Evolutionary conservation across 176 grass and related monocot species (phyloP).

Genomic region (Zizania latifolia): DNA sequence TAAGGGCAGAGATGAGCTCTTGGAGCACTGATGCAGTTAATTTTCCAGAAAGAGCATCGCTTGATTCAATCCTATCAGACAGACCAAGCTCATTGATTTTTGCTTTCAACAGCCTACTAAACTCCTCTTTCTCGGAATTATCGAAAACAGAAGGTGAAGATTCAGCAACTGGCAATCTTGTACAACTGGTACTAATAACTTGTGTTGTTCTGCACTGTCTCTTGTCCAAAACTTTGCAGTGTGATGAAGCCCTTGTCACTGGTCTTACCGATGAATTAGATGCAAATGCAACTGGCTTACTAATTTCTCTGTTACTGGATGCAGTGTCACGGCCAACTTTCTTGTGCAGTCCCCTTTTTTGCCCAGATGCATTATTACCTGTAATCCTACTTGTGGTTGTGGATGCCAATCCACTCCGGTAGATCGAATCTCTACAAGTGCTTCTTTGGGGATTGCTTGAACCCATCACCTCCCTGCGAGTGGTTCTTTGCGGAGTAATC

Average conservation of each 20-base stretch:
- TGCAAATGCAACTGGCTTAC: constrained; percentile 14
- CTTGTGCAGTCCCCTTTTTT: constrained; percentile 38
- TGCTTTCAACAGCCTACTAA: constrained; percentile 39
- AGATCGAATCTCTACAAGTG: background rate
- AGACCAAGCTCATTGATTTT: constrained; percentile 43
- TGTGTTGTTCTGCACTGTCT: background rate
- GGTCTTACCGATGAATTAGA: constrained; percentile 32
- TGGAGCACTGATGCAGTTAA: constrained; percentile 45
- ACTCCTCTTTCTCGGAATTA: constrained; percentile 35
- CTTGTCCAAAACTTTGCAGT: constrained; percentile 20
- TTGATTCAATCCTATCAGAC: constrained; percentile 31
- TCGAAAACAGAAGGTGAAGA: background rate
- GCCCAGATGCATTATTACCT: constrained; percentile 30
- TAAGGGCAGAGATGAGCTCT: constrained; percentile 55
- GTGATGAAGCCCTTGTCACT: background rate
- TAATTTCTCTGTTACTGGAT: background rate
- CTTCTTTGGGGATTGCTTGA: background rate
- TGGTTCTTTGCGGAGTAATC: background rate
- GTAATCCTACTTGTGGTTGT: constrained; percentile 13
- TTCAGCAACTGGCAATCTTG: background rate
- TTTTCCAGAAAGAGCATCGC: constrained; percentile 31
- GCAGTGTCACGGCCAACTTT: background rate
- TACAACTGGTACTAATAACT: background rate
- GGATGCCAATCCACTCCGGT: constrained; percentile 25
- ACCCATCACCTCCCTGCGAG: background rate